phyloP scores from a whole-genome alignment of 2,329 filamentous ascomycete genomes.

The Sporothrix phasma region DNA sequence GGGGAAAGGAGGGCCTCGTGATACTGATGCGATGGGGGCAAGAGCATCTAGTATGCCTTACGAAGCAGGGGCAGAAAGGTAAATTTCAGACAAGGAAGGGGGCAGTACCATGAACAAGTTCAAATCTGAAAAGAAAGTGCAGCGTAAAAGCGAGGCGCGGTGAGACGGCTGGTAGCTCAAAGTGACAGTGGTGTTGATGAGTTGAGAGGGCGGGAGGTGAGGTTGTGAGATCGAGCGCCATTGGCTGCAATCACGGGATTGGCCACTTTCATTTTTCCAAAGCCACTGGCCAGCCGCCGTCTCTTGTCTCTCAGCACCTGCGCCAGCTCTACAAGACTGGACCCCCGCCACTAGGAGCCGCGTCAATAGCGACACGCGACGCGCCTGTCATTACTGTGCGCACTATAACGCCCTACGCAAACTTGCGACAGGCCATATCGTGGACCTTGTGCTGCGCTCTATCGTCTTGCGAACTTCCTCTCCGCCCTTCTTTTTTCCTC shows the following conservation, averaged over 20 bases:
- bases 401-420: background rate
- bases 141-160: background rate
- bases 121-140: background rate
- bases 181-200: background rate
- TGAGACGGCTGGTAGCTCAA: background rate
- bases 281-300: background rate
- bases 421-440: background rate
- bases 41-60: background rate
- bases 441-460: background rate
- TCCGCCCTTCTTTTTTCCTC: background rate
- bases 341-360: slow-evolving; percentile 2
- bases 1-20: background rate
- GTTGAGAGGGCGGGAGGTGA: slow-evolving; percentile 3
- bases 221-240: background rate
- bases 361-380: slow-evolving; percentile 12
- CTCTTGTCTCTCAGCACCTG: background rate
- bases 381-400: slow-evolving; percentile 2
- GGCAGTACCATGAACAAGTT: background rate
- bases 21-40: background rate
- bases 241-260: slow-evolving; percentile 7
- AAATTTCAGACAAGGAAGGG: background rate
- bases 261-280: slow-evolving; percentile 1
- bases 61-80: background rate
- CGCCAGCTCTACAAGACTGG: background rate
- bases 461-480: too few species aligned